Evolutionary conservation across 2,329 filamentous ascomycete species (phyloP), one percentile per base, ranked within the genome.

Genomic region (Alternaria novae-zelandiae): DNA sequence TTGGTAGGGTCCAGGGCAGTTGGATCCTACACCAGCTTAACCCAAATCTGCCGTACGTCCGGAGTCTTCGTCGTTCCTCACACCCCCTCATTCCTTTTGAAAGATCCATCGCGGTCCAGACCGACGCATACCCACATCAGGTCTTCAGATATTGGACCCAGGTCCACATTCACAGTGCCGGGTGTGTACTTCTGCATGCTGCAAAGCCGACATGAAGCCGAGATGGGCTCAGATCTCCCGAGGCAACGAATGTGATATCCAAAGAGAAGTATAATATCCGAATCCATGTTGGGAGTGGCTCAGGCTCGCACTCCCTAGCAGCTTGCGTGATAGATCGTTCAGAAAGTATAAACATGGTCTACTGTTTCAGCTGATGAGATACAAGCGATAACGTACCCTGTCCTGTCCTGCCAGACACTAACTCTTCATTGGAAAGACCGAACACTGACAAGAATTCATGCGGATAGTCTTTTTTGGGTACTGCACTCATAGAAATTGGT

Each of bases 201-300:
- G 15, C 20, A 20, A 41, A 49, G 32, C 44, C 58, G 45, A 28
- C n/a, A 32, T 61, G 58, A 21, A 57, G 45, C 58, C 53, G 30
- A 49, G 25, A 15, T 36, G 47, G 15, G 44, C 51, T 36, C 15
- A 51, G 28, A 51, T 15, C 21, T 13, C 10, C 28, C 17, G 49
- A 51, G 28, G 17, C 21, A 21, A 23, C 7, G 49, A 36, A 54
- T 9, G 10, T 26, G 36, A 20, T n/a, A 28, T 8, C 28, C 15
- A 44, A 46, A 26, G 21, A 13, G 43, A 53, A 45, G n/a, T n/a
- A 32, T 17, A 49, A 46, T 13, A 47, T n/a, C 7, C 25, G 17
- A 23, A 20, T 12, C 43, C 23, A 13, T 11, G 25, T 59, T 41
- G 6, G 32, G 17, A 26, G 15, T 53, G 21, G 21, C 41, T 8